A percentile compares a stretch with the other conserved stretches of the same genome.
Conservation (phyloP, 139 green algal genomes). For the Closterium sp. region DNA sequence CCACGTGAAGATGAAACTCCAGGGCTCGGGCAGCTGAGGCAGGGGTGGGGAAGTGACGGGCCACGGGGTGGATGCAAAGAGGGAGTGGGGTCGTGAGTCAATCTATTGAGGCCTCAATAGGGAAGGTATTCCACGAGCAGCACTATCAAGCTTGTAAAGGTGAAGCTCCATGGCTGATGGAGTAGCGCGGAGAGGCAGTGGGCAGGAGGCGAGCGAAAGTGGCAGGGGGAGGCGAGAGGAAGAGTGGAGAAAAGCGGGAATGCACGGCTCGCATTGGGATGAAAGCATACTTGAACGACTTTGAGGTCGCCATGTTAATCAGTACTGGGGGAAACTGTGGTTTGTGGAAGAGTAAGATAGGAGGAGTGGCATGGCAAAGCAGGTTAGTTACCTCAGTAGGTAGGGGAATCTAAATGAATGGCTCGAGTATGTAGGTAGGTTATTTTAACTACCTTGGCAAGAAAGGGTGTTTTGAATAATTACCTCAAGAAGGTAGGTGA, state of each 20-base stretch:
- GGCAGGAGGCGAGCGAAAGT: too few species aligned
- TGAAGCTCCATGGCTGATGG: conserved; percentile 48
- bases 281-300: too few species aligned
- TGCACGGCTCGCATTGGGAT: too few species aligned
- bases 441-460: too few species aligned
- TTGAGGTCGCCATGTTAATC: too few species aligned
- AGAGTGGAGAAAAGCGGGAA: too few species aligned
- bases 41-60: neutral
- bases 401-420: too few species aligned
- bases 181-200: neutral
- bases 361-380: too few species aligned
- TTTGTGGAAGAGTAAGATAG: too few species aligned
- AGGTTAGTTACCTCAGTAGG: neutral
- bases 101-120: too few species aligned
- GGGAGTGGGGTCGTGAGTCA: too few species aligned
- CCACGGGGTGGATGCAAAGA: neutral
- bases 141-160: conserved; percentile 49
- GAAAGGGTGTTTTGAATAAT: neutral
- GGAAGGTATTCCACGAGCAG: conserved; percentile 49
- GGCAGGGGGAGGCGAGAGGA: neutral
- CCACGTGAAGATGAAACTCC: conserved; percentile 51
- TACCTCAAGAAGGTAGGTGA: conserved; percentile 54
- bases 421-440: neutral
- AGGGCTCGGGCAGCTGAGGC: conserved; percentile 55
- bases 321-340: too few species aligned